Base-by-base conservation (phyloP, 139 green algal species). In the Astrephomene gubernaculifera region DNA sequence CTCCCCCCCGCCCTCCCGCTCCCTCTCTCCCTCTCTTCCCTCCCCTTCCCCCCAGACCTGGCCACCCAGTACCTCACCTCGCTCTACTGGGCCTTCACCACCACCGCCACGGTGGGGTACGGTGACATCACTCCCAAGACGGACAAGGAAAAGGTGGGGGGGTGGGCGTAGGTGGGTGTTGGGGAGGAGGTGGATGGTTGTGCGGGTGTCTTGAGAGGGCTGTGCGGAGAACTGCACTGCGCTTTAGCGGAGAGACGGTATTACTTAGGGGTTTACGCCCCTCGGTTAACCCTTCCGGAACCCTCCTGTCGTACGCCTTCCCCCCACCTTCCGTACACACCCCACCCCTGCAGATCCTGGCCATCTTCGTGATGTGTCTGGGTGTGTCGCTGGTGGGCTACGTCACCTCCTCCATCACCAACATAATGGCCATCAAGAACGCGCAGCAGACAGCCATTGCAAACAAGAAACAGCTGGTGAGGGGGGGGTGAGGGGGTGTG, bases 61-160 rank as follows among this genome's bases (percentile, higher is more conserved):
- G 79, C 79, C 65, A 86, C 79, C 35, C 38, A 70, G 49, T 86
- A 86, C 65, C 65, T 86, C 25, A 78, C 68, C 81, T 78, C 79
- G 22, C 31, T 91, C 21, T 91, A 91, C 71, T 91, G 87, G 87
- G 83, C 83, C 52, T 89, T 91, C 87, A 91, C 87, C 53, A 91
- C 87, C n/a, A 84, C 71, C 45, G 83, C 83, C 44, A 91, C 87
- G 12, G 76, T 85, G 22, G 88, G 88, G 14, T 91, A 91, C 57
- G 88, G 88, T 0, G 88, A 91, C 81, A 88, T 91, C 64, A 87
- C 84, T 4, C 84, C 88, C 31, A 60, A 74, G 43, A 86, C 44
- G 36, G 43, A 79, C 52, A 75, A 78, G 84, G 88, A 91, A 67
- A 84, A 84, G 78, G 78, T 84, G 44, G 22, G 75, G 2, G 35